Conservation (phyloP, 805 yeast species). For the Citeromyces matritensis region DNA sequence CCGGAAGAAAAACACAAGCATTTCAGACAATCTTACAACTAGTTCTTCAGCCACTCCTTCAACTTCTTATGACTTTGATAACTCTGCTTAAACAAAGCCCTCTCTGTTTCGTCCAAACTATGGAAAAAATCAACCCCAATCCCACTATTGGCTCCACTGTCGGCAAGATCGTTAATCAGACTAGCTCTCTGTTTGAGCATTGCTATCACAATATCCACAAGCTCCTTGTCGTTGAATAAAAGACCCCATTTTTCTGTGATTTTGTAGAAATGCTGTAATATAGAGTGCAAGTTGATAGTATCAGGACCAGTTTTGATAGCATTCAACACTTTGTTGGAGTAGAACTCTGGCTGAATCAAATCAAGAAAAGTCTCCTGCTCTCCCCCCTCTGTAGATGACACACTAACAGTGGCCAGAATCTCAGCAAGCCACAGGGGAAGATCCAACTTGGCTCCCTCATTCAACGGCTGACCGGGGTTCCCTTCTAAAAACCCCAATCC, state of each 20-base stretch:
- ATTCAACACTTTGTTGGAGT: slow-evolving; percentile 51
- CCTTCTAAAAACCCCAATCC: slow-evolving; percentile 83
- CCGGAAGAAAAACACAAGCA: too few species aligned
- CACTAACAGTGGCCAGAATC: slow-evolving; percentile 42
- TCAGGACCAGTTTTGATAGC: slow-evolving; percentile 67
- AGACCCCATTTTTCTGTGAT: slow-evolving; percentile 67
- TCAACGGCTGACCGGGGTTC: slow-evolving; percentile 47
- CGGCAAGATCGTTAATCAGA: slow-evolving; percentile 51
- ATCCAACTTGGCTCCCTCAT: slow-evolving; percentile 49
- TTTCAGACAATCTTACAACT: too few species aligned
- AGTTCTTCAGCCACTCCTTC: slow-evolving; percentile 21
- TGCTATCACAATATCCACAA: slow-evolving; percentile 27
- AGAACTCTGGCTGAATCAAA: slow-evolving; percentile 56
- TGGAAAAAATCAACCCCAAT: slow-evolving; percentile 39
- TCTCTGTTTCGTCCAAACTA: slow-evolving; percentile 69
- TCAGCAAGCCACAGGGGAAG: slow-evolving; percentile 87
- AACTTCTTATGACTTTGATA: slow-evolving; percentile 31
- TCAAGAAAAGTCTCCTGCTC: slow-evolving; percentile 33
- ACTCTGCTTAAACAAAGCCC: slow-evolving; percentile 34
- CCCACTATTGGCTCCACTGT: slow-evolving; percentile 15
- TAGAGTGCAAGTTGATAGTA: slow-evolving; percentile 50
- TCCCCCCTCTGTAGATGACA: slow-evolving; percentile 15
- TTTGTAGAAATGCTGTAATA: slow-evolving; percentile 52
- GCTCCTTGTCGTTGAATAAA: slow-evolving; percentile 50
- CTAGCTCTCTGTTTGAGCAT: slow-evolving; percentile 54